Evolutionary conservation across 148 eudicot genomes (phyloP).

Genomic region (Vaccinium darrowii): DNA sequence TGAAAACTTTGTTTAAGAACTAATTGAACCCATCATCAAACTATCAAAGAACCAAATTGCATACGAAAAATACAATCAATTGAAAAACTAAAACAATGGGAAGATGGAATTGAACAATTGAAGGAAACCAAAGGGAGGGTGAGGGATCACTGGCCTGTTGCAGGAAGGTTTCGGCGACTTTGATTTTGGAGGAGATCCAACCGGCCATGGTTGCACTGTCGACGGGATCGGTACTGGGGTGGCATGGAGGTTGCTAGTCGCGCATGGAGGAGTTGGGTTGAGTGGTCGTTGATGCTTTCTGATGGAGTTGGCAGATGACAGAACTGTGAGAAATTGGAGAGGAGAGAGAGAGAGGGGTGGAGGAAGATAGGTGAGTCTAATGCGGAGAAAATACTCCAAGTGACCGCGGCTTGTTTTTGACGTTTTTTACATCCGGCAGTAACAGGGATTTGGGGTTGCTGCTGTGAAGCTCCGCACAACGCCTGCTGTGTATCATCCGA

Average conservation of each 20-base stretch:
- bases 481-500: too few relatives aligned
- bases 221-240: neutral
- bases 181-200: slow-evolving; percentile 98
- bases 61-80: neutral
- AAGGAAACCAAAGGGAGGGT: neutral
- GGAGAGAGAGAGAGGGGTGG: neutral
- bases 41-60: too few relatives aligned
- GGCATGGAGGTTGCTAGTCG: neutral
- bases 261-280: slow-evolving; percentile 3
- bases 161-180: slow-evolving; percentile 84
- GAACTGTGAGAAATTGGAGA: neutral
- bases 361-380: too few relatives aligned
- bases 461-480: too few relatives aligned
- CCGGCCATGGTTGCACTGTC: slow-evolving; percentile 40
- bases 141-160: slow-evolving; percentile 56
- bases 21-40: neutral
- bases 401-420: neutral
- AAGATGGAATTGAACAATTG: neutral
- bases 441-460: too few relatives aligned
- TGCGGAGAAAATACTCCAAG: neutral
- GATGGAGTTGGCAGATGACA: neutral
- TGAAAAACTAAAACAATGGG: neutral
- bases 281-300: neutral
- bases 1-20: neutral
- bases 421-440: neutral